Conservation (phyloP, 352 stramenopile genomes). For the Globisporangium emineosum region DNA sequence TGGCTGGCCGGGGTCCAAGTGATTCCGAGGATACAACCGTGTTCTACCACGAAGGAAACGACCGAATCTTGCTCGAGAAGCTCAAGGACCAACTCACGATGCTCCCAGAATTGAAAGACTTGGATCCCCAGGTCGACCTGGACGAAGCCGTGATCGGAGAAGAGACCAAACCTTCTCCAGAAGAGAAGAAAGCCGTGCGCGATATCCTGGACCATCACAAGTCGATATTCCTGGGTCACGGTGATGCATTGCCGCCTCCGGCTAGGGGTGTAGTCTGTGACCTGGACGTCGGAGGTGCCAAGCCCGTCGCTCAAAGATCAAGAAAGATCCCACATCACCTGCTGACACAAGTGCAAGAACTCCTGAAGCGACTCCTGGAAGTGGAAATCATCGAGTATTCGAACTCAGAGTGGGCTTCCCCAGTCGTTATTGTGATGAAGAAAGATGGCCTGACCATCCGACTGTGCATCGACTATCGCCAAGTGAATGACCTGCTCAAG, state of each 20-base stretch:
- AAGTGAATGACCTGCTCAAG: slow-evolving; percentile 20
- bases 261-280: not conserved
- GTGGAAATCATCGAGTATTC: not conserved
- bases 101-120: not conserved
- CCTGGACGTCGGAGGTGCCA: not conserved
- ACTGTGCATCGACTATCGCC: slow-evolving; percentile 21
- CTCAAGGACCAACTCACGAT: too few species aligned
- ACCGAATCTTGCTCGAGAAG: too few species aligned
- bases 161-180: too few species aligned
- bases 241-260: not conserved
- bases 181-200: too few species aligned
- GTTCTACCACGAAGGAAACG: too few species aligned
- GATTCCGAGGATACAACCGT: too few species aligned
- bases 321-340: not conserved
- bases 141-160: not conserved
- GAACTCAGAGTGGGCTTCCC: not conserved
- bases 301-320: not conserved
- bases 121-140: not conserved
- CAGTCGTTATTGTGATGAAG: slow-evolving; percentile 17
- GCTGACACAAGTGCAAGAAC: not conserved
- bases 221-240: not conserved
- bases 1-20: too few species aligned
- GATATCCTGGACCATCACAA: not conserved
- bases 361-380: not conserved
- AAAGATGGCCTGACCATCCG: slow-evolving; percentile 16